Conservation (phyloP, 768 basidiomycete species). For the Suillus sp. region DNA sequence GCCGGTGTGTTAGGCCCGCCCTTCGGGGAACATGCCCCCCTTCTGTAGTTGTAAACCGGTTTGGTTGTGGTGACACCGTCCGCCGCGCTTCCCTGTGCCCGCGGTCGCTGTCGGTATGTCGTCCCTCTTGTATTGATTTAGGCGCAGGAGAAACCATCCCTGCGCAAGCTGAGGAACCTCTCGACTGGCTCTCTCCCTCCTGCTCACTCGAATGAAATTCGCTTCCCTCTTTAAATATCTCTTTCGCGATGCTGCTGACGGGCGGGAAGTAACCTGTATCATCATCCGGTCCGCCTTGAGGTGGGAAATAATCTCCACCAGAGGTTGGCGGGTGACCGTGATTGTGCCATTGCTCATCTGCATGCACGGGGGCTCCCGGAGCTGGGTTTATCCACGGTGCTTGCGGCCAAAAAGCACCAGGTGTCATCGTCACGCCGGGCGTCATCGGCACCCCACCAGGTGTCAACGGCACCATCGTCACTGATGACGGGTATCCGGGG, state of each 20-base stretch:
- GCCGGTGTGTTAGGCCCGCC: background rate
- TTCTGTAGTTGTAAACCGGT: background rate
- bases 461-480: slow-evolving; percentile 27
- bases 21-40: slow-evolving; percentile 1
- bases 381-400: slow-evolving; percentile 58
- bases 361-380: slow-evolving; percentile 59
- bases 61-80: background rate
- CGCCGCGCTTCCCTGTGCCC: background rate
- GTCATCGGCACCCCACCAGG: slow-evolving; percentile 32
- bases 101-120: background rate
- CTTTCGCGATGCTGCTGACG: slow-evolving; percentile 37
- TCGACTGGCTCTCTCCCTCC: background rate
- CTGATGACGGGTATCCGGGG: slow-evolving; percentile 25
- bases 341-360: slow-evolving; percentile 19
- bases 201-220: slow-evolving; percentile 10
- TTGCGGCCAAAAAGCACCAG: slow-evolving; percentile 73
- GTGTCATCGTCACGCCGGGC: slow-evolving; percentile 71
- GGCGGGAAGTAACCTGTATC: slow-evolving; percentile 46
- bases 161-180: background rate
- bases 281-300: slow-evolving; percentile 29
- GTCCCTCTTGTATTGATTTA: background rate
- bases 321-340: slow-evolving; percentile 8
- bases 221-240: slow-evolving; percentile 36
- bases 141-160: slow-evolving; percentile 1
- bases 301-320: slow-evolving; percentile 43